phyloP scores from a whole-genome alignment of 2,329 filamentous ascomycete species.

The Alternaria conjuncta region DNA sequence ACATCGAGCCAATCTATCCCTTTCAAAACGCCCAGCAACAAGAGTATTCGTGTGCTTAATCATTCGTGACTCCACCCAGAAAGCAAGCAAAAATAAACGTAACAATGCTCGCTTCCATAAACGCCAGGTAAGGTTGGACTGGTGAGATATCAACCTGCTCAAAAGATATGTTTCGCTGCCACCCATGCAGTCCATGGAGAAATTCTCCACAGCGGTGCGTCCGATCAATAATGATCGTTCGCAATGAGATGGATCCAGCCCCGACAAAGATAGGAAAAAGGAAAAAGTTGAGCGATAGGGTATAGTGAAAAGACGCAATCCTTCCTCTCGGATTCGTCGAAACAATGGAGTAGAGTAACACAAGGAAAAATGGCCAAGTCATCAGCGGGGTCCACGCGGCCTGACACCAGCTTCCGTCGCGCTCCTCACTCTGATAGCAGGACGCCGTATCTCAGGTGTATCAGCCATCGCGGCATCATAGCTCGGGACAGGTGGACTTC shows the following conservation, averaged over 20 bases:
- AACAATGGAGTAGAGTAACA: conserved; percentile 8
- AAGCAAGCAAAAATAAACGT: not conserved
- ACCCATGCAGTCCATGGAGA: not conserved
- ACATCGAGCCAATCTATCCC: not conserved
- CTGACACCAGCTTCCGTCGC: conserved; percentile 27
- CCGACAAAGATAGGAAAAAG: not conserved
- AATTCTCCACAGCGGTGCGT: not conserved
- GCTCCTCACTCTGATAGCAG: conserved; percentile 33
- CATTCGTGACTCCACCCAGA: not conserved
- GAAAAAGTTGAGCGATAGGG: conserved; percentile 2
- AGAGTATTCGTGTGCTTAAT: not conserved
- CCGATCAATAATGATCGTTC: not conserved
- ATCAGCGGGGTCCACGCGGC: conserved; percentile 25
- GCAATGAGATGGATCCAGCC: not conserved
- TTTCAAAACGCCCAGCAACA: conserved; percentile 5
- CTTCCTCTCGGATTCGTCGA: not conserved
- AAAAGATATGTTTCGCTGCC: not conserved
- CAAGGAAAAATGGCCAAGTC: too few species aligned
- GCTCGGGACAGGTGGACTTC: conserved; percentile 74
- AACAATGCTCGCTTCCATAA: conserved; percentile 7
- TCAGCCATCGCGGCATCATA: conserved; percentile 84
- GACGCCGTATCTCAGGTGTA: conserved; percentile 47
- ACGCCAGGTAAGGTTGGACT: not conserved
- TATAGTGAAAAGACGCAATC: conserved; percentile 5
- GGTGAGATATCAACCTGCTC: not conserved